Evolutionary conservation across 2,329 filamentous ascomycete species (phyloP), one percentile per base, ranked within the genome.

Genomic region (Samsoniella hepiali): DNA sequence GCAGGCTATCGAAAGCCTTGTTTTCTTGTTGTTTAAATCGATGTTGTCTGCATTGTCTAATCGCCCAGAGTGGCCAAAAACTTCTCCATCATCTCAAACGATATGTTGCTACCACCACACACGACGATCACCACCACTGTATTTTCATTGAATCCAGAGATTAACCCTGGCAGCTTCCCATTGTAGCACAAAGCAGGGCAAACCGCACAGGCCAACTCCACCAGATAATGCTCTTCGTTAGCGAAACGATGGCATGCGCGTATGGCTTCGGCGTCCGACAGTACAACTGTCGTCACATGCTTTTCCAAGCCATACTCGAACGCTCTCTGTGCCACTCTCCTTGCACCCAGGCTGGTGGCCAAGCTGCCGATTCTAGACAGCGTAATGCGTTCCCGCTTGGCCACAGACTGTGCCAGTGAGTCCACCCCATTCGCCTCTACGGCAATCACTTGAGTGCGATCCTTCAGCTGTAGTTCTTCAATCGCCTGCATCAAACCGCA

Each of bases 341-440:
- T 78, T 1, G 87, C 88, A 0, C 91, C 91, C 0, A 95, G 79
- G 44, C 83, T 88, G 0, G 85, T 91, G 0, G 91, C 91, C 60
- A 88, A 83, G 31, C 84, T 88, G 5, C 89, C 91, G 68, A 95
- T 92, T 31, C 76, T 82, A 0, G 84, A 81, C 15, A 95, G 78
- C 0, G 86, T 88, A 56, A 90, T 77, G 50, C 88, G 76, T 68
- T 80, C 68, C 0, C 81, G 78, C 3, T 81, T 79, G 38, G 79
- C 72, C 8, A 93, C 73, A 29, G 84, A 82, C n/a, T 82, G 77
- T 27, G 82, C 76, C 15, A 94, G 78, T 1, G 85, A 87, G 59
- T 91, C 85, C 0, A 90, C 89, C 11, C 91, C 91, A 0, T 77
- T 71, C 0, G 91, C 93, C 77, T 94, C 91, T 40, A 92, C 79